These are phyloP conservation scores for Taiwanofungus camphoratus DNA, from an alignment of 1,284 basidiomycete species.

Conservation along the genomic window DNA sequence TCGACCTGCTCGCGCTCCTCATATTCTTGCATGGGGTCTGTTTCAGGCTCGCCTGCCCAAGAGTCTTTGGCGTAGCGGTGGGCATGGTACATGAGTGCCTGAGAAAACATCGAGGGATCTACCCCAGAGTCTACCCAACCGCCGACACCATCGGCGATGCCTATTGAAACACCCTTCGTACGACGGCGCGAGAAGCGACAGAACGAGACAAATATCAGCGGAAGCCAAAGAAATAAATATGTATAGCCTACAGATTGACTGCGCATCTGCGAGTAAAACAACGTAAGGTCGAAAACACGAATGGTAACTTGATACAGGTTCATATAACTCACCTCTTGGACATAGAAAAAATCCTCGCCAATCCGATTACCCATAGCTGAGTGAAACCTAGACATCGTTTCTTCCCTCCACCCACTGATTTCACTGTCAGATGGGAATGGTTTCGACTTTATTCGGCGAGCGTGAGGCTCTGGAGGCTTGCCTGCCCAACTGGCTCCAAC, in stretches of 20 bases:
- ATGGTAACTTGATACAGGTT: slow-evolving; percentile 4
- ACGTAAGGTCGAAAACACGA: background rate
- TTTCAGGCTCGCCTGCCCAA: slow-evolving; percentile 68
- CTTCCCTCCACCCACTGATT: slow-evolving; percentile 72
- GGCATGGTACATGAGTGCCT: slow-evolving; percentile 66
- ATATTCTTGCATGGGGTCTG: slow-evolving; percentile 45
- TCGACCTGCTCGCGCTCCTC: slow-evolving; percentile 45
- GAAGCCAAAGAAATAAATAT: slow-evolving; percentile 8
- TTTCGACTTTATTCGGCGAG: slow-evolving; percentile 28
- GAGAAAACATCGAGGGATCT: slow-evolving; percentile 75
- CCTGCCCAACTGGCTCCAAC: slow-evolving; percentile 75
- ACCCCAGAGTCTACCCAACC: slow-evolving; percentile 75
- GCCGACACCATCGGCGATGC: slow-evolving; percentile 65
- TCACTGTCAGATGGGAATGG: slow-evolving; percentile 59
- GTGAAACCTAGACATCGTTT: slow-evolving; percentile 46
- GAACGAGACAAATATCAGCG: slow-evolving; percentile 12
- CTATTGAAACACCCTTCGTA: slow-evolving; percentile 70
- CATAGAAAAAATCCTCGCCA: slow-evolving; percentile 78
- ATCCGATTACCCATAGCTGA: slow-evolving; percentile 40
- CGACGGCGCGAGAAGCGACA: too few species aligned
- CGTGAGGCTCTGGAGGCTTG: slow-evolving; percentile 51
- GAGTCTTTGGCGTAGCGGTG: slow-evolving; percentile 61
- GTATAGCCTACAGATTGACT: slow-evolving; percentile 61
- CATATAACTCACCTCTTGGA: slow-evolving; percentile 54
- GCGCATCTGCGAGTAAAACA: slow-evolving; percentile 49